Conservation (phyloP, 1,139 yeast genomes). For the Candida smagusa region DNA sequence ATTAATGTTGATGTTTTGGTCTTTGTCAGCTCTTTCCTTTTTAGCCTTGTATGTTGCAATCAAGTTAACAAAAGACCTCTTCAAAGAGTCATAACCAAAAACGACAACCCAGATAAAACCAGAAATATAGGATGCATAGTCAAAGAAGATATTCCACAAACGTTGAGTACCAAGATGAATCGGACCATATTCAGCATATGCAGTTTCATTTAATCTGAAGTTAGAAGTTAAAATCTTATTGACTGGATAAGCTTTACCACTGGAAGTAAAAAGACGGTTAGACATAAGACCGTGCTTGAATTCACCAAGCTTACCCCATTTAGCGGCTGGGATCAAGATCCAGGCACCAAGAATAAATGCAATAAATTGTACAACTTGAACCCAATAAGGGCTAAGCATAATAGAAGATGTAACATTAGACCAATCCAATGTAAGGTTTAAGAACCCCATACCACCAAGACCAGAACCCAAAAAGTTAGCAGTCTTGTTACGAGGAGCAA, state of each 20-base stretch:
- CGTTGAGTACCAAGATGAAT: slow-evolving; percentile 24
- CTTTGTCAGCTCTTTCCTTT: slow-evolving; percentile 7
- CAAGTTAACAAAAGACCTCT: slow-evolving; percentile 8
- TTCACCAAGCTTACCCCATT: slow-evolving; percentile 14
- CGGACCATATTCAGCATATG: slow-evolving; percentile 38
- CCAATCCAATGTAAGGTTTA: slow-evolving; percentile 20
- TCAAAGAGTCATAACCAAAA: slow-evolving; percentile 16
- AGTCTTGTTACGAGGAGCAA: slow-evolving; percentile 15
- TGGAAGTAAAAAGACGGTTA: slow-evolving; percentile 28
- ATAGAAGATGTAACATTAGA: slow-evolving; percentile 18
- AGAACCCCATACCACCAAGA: slow-evolving; percentile 22
- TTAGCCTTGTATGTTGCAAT: slow-evolving; percentile 7
- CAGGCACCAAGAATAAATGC: slow-evolving; percentile 20
- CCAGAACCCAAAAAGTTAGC: slow-evolving; percentile 20
- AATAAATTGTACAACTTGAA: slow-evolving; percentile 18
- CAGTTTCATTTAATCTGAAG: slow-evolving; percentile 33
- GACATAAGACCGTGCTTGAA: slow-evolving; percentile 39
- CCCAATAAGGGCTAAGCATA: slow-evolving; percentile 21
- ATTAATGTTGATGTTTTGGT: slow-evolving; percentile 8
- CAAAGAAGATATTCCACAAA: slow-evolving; percentile 23
- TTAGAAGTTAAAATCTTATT: slow-evolving; percentile 29
- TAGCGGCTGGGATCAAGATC: slow-evolving; percentile 17
- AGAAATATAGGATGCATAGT: slow-evolving; percentile 20
- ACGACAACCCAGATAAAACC: slow-evolving; percentile 21
- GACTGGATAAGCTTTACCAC: slow-evolving; percentile 37